Evolutionary conservation across 2,329 filamentous ascomycete genomes (phyloP).

Genomic region (Aspergillus aculeatinus): DNA sequence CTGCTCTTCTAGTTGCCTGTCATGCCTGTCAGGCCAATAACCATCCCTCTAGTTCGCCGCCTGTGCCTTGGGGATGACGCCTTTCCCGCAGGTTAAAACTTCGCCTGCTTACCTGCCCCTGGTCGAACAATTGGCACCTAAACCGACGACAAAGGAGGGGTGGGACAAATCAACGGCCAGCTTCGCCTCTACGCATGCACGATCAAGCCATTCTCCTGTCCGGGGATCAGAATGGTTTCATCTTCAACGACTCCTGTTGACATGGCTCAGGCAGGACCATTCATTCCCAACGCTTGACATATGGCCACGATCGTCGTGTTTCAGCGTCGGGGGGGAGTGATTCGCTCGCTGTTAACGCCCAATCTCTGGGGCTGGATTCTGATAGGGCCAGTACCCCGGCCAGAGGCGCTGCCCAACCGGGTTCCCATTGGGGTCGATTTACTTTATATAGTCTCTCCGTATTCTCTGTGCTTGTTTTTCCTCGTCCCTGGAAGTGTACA

Average conservation of each 20-base stretch:
- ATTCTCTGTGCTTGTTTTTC: constrained; percentile 2
- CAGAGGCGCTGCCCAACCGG: constrained; percentile 25
- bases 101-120: background rate
- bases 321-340: constrained; percentile 17
- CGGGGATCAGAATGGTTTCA: constrained; percentile 12
- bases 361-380: constrained; percentile 20
- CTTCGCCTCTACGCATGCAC: background rate
- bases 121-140: background rate
- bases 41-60: background rate
- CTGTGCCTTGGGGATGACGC: constrained; percentile 3
- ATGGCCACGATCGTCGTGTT: constrained; percentile 18
- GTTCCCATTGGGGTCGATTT: constrained; percentile 17
- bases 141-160: background rate
- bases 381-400: constrained; percentile 22
- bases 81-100: constrained; percentile 7
- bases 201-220: constrained; percentile 4
- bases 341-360: constrained; percentile 26
- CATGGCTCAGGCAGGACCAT: constrained; percentile 14
- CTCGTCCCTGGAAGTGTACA: constrained; percentile 11
- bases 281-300: constrained; percentile 16
- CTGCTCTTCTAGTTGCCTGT: background rate
- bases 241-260: constrained; percentile 12
- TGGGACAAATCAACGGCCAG: constrained; percentile 1
- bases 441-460: constrained; percentile 17
- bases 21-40: constrained; percentile 1